Evolutionary conservation across 1,284 basidiomycete genomes (phyloP).

Genomic region (Bjerkandera adusta): DNA sequence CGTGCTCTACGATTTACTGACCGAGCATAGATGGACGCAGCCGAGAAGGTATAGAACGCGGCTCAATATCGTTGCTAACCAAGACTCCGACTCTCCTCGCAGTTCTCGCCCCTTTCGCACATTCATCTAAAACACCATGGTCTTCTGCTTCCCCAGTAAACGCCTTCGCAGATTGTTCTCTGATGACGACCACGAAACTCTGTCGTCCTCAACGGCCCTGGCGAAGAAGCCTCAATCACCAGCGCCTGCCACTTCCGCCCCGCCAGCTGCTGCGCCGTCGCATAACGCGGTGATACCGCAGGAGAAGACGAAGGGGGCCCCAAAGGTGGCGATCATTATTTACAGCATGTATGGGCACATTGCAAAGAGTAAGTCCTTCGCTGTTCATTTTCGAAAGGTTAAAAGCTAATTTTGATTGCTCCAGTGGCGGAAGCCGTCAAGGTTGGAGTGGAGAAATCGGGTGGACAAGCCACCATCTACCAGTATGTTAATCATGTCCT

Average conservation of each 20-base stretch:
- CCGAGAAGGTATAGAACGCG: neutral
- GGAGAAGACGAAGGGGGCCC: too few species aligned
- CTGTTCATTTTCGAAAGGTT: constrained; percentile 1
- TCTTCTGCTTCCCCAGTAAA: constrained; percentile 17
- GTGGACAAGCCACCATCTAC: constrained; percentile 72
- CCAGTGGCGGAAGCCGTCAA: constrained; percentile 79
- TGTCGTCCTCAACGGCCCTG: constrained; percentile 5
- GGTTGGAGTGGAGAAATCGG: constrained; percentile 66
- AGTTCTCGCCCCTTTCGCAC: neutral
- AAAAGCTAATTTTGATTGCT: constrained; percentile 1
- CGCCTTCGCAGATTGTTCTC: constrained; percentile 9
- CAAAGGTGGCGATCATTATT: constrained; percentile 73
- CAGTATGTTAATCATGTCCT: too few species aligned
- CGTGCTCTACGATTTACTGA: neutral
- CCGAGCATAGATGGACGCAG: neutral
- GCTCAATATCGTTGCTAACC: neutral
- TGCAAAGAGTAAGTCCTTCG: constrained; percentile 54
- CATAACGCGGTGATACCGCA: neutral
- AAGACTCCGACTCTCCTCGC: neutral
- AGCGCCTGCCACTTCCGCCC: neutral
- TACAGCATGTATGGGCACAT: constrained; percentile 82
- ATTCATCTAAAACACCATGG: constrained; percentile 7
- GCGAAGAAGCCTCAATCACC: constrained; percentile 1
- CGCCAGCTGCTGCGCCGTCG: neutral
- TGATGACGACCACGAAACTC: constrained; percentile 10